Evolutionary conservation across 495 filamentous ascomycete species (phyloP).

Genomic region (Peziza echinospora): DNA sequence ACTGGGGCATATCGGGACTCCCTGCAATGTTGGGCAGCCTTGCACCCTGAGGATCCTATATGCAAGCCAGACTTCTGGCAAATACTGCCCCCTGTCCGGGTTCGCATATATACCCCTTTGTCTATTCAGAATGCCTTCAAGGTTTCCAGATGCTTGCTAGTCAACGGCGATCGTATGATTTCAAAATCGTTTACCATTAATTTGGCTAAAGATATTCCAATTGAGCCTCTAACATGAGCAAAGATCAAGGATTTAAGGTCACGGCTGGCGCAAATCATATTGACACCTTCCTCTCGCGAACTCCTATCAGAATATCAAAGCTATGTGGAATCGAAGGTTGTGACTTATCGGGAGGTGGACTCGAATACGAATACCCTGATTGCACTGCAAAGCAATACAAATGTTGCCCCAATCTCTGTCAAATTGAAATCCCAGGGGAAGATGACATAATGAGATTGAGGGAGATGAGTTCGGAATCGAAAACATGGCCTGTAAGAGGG

Average conservation of each 20-base stretch:
- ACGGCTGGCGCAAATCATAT: neutral
- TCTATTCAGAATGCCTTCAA: neutral
- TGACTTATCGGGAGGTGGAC: neutral
- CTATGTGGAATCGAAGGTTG: neutral
- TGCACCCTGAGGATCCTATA: neutral
- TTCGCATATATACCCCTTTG: neutral
- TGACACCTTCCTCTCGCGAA: neutral
- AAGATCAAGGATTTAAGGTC: neutral
- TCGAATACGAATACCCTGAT: neutral
- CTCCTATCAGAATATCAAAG: neutral
- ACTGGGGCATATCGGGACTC: conserved; percentile 1
- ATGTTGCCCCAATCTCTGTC: neutral
- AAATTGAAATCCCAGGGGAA: no score
- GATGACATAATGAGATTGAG: no score
- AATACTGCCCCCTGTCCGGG: neutral
- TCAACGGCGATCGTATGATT: neutral
- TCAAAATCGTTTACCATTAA: neutral
- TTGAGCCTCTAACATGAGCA: neutral
- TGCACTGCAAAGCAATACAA: neutral
- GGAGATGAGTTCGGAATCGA: no score
- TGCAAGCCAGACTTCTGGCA: neutral
- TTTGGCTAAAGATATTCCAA: neutral
- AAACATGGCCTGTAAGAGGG: no score
- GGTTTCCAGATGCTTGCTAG: neutral
- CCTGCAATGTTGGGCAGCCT: neutral